Evolutionary conservation across 192 early-diverging fungal species (phyloP).

Genomic region (Pilobolus umbonatus): DNA sequence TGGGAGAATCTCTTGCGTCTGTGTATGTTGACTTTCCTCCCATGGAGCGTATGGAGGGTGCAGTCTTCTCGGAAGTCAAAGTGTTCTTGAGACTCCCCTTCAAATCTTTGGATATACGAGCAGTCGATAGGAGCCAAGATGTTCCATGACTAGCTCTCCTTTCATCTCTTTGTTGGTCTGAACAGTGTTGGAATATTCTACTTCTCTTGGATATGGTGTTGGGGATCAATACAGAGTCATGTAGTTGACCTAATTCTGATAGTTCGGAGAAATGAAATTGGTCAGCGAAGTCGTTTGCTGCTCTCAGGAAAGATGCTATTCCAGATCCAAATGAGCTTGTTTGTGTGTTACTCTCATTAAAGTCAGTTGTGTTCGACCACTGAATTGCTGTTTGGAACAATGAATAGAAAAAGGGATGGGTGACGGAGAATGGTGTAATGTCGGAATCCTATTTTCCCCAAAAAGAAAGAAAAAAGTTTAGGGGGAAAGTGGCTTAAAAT

Average conservation of each 20-base stretch:
- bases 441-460: background rate
- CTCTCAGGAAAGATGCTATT: conserved; percentile 7
- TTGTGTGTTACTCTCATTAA: background rate
- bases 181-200: conserved; percentile 1
- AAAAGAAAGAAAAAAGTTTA: background rate
- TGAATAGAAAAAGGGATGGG: conserved; percentile 10
- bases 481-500: too few species aligned
- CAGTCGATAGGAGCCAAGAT: background rate
- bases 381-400: conserved; percentile 15
- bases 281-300: conserved; percentile 10
- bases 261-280: background rate
- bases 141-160: too few species aligned
- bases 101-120: background rate
- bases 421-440: conserved; percentile 6
- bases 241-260: conserved; percentile 14
- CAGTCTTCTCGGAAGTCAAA: too few species aligned
- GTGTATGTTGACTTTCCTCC: too few species aligned
- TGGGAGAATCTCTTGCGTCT: background rate
- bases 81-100: conserved; percentile 1
- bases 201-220: conserved; percentile 19
- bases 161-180: too few species aligned
- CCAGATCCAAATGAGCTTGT: background rate
- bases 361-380: conserved; percentile 7
- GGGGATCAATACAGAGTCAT: conserved; percentile 16
- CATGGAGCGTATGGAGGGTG: too few species aligned